Base-by-base conservation (phyloP, 192 early-diverging fungal species). In the Backusella mclennaniae region DNA sequence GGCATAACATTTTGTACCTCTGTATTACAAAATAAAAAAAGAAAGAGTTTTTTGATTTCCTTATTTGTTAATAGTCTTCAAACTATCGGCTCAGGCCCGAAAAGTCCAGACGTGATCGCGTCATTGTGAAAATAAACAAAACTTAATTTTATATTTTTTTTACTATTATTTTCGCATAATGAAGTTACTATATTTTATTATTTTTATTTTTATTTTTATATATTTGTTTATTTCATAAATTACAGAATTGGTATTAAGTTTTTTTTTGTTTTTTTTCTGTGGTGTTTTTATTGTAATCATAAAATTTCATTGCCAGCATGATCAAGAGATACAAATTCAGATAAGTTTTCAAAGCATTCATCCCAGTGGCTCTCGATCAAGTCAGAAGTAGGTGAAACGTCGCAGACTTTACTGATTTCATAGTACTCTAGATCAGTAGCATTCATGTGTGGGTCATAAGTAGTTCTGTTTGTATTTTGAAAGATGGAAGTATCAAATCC, bases 301-400 rank as follows among this genome's bases (percentile, higher is more conserved):
- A 63, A 11, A 29, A 63, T 29, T 63, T 63, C 56, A 63, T 63
- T 63, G 56, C 56, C 56, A 63, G 56, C 56, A 63, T 63, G 56
- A 63, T 63, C 56, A 63, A 63, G 56, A 29, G 56, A 63, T 63
- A 63, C 56, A 63, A 63, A 63, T 29, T 63, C 56, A 29, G 56
- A 63, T 12, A 63, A 14, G 56, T 63, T 63, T 29, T 56, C 53
- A 56, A 63, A 63, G 23, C 56, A 63, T 63, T 63, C 56, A 29
- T 63, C 56, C 56, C 56, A 63, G 56, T 63, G 56, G 11, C 9
- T 29, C 26, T 63, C 56, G 11, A 63, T 63, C 23, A 63, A 29
- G 23, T 63, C 56, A 9, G 56, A 63, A 63, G 56, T 63, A 63
- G 56, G 56, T 12, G 56, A 63, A 63, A 63, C 56, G 1, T 63